A percentile compares a stretch with the other conserved stretches of the same genome.
phyloP scores from a whole-genome alignment of 805 yeast genomes.

The Debaryomyces hansenii region DNA sequence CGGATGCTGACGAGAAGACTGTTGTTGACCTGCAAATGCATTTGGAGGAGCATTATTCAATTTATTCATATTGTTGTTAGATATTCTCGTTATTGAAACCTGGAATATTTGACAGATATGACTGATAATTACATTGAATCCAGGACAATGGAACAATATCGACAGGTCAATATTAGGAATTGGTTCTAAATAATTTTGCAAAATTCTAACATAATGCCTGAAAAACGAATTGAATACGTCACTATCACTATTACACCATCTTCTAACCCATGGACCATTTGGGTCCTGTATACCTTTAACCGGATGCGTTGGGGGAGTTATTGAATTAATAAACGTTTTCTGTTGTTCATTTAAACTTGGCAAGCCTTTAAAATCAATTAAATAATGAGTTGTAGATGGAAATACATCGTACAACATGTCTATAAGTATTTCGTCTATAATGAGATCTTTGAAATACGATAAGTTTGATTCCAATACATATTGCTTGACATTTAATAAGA shows the following conservation, averaged over 20 bases:
- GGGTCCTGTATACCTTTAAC: conserved; percentile 55
- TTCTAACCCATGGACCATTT: conserved; percentile 59
- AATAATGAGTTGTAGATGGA: conserved; percentile 29
- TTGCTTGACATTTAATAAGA: conserved; percentile 56
- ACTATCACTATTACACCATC: conserved; percentile 59
- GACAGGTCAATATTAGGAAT: not conserved
- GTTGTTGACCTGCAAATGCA: not conserved
- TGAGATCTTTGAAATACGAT: conserved; percentile 2
- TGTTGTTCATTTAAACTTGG: conserved; percentile 28
- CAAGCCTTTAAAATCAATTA: conserved; percentile 34
- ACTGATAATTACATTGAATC: conserved; percentile 43
- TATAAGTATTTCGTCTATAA: not conserved
- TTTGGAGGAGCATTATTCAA: conserved; percentile 3
- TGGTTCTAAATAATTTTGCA: conserved; percentile 9
- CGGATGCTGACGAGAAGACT: conserved; percentile 4
- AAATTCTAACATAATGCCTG: conserved; percentile 51
- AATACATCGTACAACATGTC: conserved; percentile 13
- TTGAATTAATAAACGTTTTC: conserved; percentile 29
- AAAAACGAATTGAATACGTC: conserved; percentile 62
- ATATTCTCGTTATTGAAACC: conserved; percentile 26
- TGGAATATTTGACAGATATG: conserved; percentile 47
- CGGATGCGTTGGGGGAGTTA: conserved; percentile 42
- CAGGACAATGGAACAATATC: conserved; percentile 37
- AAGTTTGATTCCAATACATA: conserved; percentile 32
- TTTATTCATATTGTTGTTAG: conserved; percentile 11